Conservation (phyloP, 2,329 filamentous ascomycete species). For the Exophiala sideris region DNA sequence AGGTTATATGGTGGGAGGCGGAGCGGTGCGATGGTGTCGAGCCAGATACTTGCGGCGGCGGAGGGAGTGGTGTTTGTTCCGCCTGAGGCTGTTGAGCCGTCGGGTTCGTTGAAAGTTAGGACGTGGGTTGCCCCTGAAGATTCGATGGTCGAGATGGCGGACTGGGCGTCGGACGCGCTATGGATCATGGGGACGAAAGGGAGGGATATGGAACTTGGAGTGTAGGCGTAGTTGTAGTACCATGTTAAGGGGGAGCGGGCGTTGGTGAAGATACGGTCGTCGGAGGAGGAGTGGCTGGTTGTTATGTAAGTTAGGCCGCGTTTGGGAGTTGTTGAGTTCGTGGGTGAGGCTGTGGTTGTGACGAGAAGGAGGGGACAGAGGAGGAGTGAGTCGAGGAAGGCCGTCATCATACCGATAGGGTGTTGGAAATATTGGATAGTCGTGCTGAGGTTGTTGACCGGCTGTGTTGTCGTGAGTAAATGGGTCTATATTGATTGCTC, state of each 20-base stretch:
- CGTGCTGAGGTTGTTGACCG: background rate
- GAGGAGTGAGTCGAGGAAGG: background rate
- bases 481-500: background rate
- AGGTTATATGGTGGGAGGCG: constrained; percentile 50
- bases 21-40: constrained; percentile 67
- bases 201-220: constrained; percentile 54
- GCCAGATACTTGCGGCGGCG: constrained; percentile 66
- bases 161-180: constrained; percentile 49
- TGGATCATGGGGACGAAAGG: constrained; percentile 81
- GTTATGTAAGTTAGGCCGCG: constrained; percentile 70
- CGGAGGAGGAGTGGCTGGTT: constrained; percentile 50
- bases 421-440: background rate
- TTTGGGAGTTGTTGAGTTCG: constrained; percentile 45
- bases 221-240: constrained; percentile 76
- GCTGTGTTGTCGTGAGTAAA: background rate
- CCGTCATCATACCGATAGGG: background rate
- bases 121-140: constrained; percentile 54
- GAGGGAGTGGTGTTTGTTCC: constrained; percentile 61
- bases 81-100: constrained; percentile 54
- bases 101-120: constrained; percentile 77
- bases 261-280: constrained; percentile 64
- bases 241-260: constrained; percentile 63
- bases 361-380: background rate
- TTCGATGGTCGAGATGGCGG: constrained; percentile 9
- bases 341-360: background rate